Evolutionary conservation across 2,329 filamentous ascomycete genomes (phyloP), one percentile per base, ranked within the genome.

Genomic region (Lomentospora prolificans): DNA sequence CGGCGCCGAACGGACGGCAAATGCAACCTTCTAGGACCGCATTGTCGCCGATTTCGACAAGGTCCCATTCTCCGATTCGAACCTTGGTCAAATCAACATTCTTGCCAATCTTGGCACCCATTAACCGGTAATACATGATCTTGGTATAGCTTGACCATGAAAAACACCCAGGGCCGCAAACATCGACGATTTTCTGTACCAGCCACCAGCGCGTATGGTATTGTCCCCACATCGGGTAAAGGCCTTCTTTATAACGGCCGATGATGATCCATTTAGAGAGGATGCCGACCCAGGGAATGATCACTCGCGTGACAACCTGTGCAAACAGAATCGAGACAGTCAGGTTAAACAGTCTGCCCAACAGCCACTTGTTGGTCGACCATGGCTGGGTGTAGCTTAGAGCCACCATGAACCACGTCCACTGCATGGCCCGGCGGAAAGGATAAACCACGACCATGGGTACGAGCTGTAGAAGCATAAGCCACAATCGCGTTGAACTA

Each of bases 171-270:
- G 69, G 71, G 14, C 78, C 79, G 56, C 70, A 72, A 10, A 80
- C 66, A 33, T 71, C 69, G 3, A 77, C 67, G 19, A 74, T 72
- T 66, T 82, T 82, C 62, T 82, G 74, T 1, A 75, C 73, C 55
- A 82, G 60, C 79, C 79, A 82, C 79, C 79, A 82, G 7, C 77
- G 70, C 0, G 76, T 81, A 62, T 82, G 79, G 61, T 81, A 82
- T 1, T 63, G 58, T 1, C 77, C 78, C 79, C 79, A 82, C 79
- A 82, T 82, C 2, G 79, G 78, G 60, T 77, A 81, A 2, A 80
- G 63, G 0, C 79, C 79, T 61, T 78, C 72, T 33, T 67, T 69
- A 62, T 79, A 76, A 1, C 72, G 71, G 9, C 79, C 79, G 44
- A 82, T 75, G 53, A 82, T 68, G 4, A 76, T 48, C 79, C 79